Percentiles rank a stretch among this genome's conserved stretches.
These are phyloP conservation scores for Candolleomyces efflorescens DNA, from an alignment of 768 basidiomycete species.

Conservation along the genomic window DNA sequence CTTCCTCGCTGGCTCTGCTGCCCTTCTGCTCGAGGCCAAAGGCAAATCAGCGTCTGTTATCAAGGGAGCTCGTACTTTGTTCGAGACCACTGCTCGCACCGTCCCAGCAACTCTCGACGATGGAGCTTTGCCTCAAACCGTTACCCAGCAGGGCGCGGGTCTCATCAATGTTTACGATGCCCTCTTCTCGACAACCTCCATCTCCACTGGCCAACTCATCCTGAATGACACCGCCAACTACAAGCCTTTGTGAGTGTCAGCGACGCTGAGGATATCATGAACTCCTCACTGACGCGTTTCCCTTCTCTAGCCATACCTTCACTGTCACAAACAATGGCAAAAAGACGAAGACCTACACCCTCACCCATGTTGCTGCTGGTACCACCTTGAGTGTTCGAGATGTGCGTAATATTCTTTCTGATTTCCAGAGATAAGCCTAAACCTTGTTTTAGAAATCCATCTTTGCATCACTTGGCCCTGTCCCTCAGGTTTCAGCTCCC, in stretches of 20 bases:
- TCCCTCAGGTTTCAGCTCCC: conserved; percentile 37
- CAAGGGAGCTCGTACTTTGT: conserved; percentile 25
- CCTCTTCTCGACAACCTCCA: conserved; percentile 40
- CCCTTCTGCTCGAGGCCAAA: conserved; percentile 38
- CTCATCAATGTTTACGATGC: conserved; percentile 53
- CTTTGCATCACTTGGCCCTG: conserved; percentile 40
- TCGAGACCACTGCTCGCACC: conserved; percentile 41
- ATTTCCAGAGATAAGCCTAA: neutral
- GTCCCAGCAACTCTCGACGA: conserved; percentile 38
- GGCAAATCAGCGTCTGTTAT: conserved; percentile 29
- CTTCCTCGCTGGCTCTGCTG: conserved; percentile 41
- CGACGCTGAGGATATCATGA: neutral
- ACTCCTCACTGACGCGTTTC: neutral
- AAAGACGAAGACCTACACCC: conserved; percentile 35
- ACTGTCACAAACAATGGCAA: conserved; percentile 45
- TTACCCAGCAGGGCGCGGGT: conserved; percentile 47
- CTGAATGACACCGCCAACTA: conserved; percentile 61
- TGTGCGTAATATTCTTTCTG: conserved; percentile 20
- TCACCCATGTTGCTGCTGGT: conserved; percentile 54
- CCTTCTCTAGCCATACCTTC: conserved; percentile 34
- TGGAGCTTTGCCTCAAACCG: conserved; percentile 43
- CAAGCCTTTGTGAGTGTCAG: conserved; percentile 29
- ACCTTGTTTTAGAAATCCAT: neutral
- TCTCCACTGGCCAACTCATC: conserved; percentile 48
- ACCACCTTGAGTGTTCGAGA: conserved; percentile 45